Base-by-base conservation (phyloP, 495 filamentous ascomycete species). In the Neurospora sp. region DNA sequence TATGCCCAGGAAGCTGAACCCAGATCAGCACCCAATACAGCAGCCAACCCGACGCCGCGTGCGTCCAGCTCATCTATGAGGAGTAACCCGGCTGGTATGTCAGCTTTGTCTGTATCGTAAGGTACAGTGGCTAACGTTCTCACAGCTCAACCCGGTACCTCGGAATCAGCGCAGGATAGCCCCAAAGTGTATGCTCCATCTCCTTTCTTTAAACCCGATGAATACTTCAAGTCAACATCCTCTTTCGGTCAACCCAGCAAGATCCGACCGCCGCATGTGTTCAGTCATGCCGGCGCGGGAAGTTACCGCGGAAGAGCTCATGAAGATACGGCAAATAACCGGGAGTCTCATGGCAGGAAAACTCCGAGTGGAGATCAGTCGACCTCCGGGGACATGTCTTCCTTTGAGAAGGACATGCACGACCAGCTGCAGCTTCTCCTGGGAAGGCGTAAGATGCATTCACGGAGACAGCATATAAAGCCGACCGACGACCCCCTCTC, bases 161-260 rank as follows among this genome's bases (percentile, higher is more conserved):
- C 74, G 4, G 70, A 74, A 48, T 44, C 75, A 8, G 39, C 69
- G 31, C 76, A 59, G 35, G 71, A 71, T 37, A 73, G 71, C 42
- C 73, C 79, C 70, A 79, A 73, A 75, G 76, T 81, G 80, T 82
- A 82, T 74, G 80, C 27, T n/a, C 41, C 71, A 62, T 69, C 76
- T 54, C 73, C 73, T 72, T 70, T 39, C 75, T 41, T 35, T 35
- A 66, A 66, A 18, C 54, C 54, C 23, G 54, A 66, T 31, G 54
- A 66, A 66, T 66, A 62, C 54, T 62, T 62, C 54, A 16, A 62
- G 3, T 31, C 27, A 62, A 62, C 62, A 16, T 75, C 48, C 35
- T 42, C 20, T 46, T 70, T 48, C 20, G 16, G 39, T 46, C 62
- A 54, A 41, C 42, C 35, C 54, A 69, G 39, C 31, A 38, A 62